Evolutionary conservation across 2,329 filamentous ascomycete genomes (phyloP).

Genomic region (Mariannaea sp.): DNA sequence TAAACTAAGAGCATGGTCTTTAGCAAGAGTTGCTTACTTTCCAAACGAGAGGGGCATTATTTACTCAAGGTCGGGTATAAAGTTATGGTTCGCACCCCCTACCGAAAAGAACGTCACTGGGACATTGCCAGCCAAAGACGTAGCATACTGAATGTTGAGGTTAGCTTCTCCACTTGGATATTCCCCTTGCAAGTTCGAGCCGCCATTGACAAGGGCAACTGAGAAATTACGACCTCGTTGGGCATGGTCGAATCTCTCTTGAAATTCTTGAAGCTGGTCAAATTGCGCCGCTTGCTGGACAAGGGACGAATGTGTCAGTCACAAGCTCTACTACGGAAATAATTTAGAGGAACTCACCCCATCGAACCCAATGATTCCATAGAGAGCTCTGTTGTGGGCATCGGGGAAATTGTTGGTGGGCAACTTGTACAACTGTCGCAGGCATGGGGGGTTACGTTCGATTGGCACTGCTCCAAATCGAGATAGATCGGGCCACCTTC

Average conservation of each 20-base stretch:
- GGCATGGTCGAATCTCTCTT: slow-evolving; percentile 57
- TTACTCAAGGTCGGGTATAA: slow-evolving; percentile 44
- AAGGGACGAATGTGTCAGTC: slow-evolving; percentile 19
- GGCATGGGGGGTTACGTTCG: slow-evolving; percentile 48
- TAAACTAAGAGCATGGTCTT: slow-evolving; percentile 24
- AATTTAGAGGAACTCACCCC: slow-evolving; percentile 36
- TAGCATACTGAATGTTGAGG: slow-evolving; percentile 46
- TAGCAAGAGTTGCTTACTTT: too few relatives aligned
- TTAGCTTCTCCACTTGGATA: slow-evolving; percentile 42
- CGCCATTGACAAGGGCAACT: slow-evolving; percentile 61
- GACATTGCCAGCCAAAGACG: slow-evolving; percentile 42
- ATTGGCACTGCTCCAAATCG: slow-evolving; percentile 42
- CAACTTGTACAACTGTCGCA: slow-evolving; percentile 52
- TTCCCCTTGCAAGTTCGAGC: slow-evolving; percentile 53
- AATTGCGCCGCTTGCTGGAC: slow-evolving; percentile 55
- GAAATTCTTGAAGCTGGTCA: slow-evolving; percentile 60
- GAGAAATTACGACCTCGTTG: slow-evolving; percentile 60
- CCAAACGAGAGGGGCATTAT: slow-evolving; percentile 14
- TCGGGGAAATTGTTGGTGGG: slow-evolving; percentile 52
- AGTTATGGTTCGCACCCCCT: slow-evolving; percentile 40
- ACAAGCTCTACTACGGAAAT: background rate
- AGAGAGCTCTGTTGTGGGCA: slow-evolving; percentile 63
- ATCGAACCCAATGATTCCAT: slow-evolving; percentile 61
- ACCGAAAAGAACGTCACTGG: slow-evolving; percentile 43
- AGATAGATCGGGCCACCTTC: background rate